Percentiles rank a stretch among this genome's conserved stretches.
These are phyloP conservation scores for Ceriops decandra DNA, from an alignment of 345 rosid species.

Conservation along the genomic window DNA sequence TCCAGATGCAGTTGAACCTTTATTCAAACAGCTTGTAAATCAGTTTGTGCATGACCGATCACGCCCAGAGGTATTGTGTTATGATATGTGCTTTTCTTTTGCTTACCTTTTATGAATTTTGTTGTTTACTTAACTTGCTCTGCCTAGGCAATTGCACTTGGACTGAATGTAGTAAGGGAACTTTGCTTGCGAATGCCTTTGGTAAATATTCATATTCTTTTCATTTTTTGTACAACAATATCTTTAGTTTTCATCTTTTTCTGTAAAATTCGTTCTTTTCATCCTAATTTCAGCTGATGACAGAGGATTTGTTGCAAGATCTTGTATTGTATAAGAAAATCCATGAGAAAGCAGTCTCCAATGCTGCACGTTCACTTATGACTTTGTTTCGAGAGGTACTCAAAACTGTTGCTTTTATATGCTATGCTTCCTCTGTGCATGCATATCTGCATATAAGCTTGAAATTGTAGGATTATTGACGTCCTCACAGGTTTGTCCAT, in stretches of 20 bases:
- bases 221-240: not conserved
- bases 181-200: slow-evolving; percentile 87
- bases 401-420: slow-evolving; percentile 1
- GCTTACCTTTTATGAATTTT: not conserved
- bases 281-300: slow-evolving; percentile 68
- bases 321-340: slow-evolving; percentile 82
- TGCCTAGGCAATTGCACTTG: slow-evolving; percentile 83
- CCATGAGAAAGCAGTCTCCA: slow-evolving; percentile 82
- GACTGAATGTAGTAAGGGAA: slow-evolving; percentile 83
- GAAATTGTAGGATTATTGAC: slow-evolving; percentile 6
- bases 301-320: slow-evolving; percentile 93
- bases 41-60: slow-evolving; percentile 90
- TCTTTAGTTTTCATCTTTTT: not conserved
- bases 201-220: slow-evolving; percentile 40
- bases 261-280: not conserved
- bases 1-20: slow-evolving; percentile 96
- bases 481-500: slow-evolving; percentile 67
- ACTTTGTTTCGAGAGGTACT: slow-evolving; percentile 90
- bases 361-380: slow-evolving; percentile 84
- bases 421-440: slow-evolving; percentile 5
- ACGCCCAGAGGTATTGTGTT: slow-evolving; percentile 71
- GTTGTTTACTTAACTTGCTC: slow-evolving; percentile 8
- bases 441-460: not conserved
- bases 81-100: not conserved
- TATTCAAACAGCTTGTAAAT: slow-evolving; percentile 88